Conservation (phyloP, 495 filamentous ascomycete species). For the Thermothielavioides terrestris region DNA sequence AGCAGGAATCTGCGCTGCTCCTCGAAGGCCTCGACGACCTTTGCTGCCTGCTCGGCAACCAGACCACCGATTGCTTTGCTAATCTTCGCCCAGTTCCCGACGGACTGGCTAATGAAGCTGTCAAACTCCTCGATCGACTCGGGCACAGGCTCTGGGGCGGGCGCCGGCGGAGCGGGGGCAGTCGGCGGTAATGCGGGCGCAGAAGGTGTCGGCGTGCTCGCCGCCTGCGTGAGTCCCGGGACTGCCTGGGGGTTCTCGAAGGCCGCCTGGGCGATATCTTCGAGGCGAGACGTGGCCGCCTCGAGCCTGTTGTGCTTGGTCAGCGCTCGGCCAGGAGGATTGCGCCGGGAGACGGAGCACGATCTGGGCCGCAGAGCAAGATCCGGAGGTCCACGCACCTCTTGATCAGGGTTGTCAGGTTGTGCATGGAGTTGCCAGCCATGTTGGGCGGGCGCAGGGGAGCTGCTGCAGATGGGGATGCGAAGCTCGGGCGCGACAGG, state of each 20-base stretch:
- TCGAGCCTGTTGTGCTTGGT: conserved; percentile 65
- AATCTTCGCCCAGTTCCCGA: conserved; percentile 67
- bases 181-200: conserved; percentile 22
- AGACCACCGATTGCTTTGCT: conserved; percentile 70
- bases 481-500: no score
- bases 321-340: conserved; percentile 5
- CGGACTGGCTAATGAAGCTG: conserved; percentile 60
- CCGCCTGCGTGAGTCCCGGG: conserved; percentile 29
- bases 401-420: conserved; percentile 95
- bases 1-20: conserved; percentile 81
- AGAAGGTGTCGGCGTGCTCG: conserved; percentile 23
- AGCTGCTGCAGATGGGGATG: not conserved
- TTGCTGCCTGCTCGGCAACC: conserved; percentile 61
- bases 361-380: not conserved
- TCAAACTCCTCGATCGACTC: conserved; percentile 80
- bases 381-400: conserved; percentile 48
- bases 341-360: not conserved
- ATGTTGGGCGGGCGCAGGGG: conserved; percentile 27
- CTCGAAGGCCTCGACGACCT: conserved; percentile 50
- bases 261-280: conserved; percentile 82
- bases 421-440: conserved; percentile 70
- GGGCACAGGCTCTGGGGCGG: conserved; percentile 54
- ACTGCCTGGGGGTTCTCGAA: conserved; percentile 46
- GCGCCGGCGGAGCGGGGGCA: conserved; percentile 18
- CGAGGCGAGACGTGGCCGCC: conserved; percentile 89